Conservation (phyloP, 331 rosid species). For the Malus hybrid region DNA sequence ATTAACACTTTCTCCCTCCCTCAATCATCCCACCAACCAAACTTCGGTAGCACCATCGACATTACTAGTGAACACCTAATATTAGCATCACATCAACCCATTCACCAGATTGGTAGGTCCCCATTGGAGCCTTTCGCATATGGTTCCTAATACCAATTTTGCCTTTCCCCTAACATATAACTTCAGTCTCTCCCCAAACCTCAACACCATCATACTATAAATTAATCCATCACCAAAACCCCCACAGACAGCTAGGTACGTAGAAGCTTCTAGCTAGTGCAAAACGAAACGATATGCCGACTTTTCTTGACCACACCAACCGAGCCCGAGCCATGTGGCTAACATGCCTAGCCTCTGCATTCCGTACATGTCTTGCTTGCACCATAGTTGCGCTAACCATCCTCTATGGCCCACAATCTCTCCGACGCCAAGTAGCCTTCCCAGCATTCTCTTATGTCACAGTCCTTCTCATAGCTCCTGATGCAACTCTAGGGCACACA, state of each 20-base stretch:
- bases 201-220: neutral
- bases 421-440: slow-evolving; percentile 33
- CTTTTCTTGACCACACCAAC: neutral
- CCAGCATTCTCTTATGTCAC: slow-evolving; percentile 83
- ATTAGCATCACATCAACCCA: neutral
- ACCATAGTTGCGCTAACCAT: slow-evolving; percentile 43
- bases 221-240: neutral
- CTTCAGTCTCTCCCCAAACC: neutral
- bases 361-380: slow-evolving; percentile 49
- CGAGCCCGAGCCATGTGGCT: slow-evolving; percentile 32
- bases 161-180: neutral
- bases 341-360: slow-evolving; percentile 51
- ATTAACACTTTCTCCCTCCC: neutral
- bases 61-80: neutral
- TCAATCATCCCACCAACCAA: neutral
- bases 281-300: neutral
- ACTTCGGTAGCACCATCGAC: neutral
- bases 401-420: slow-evolving; percentile 44
- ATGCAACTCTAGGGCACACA: slow-evolving; percentile 60
- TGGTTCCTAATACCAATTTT: neutral
- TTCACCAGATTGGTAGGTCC: neutral
- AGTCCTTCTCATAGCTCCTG: slow-evolving; percentile 41
- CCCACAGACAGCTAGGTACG: neutral
- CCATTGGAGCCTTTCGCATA: neutral
- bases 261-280: neutral